A percentile compares a stretch with the other conserved stretches of the same genome.
Evolutionary conservation across 495 filamentous ascomycete genomes (phyloP).

Genomic region (Hypoxylon fuscum): DNA sequence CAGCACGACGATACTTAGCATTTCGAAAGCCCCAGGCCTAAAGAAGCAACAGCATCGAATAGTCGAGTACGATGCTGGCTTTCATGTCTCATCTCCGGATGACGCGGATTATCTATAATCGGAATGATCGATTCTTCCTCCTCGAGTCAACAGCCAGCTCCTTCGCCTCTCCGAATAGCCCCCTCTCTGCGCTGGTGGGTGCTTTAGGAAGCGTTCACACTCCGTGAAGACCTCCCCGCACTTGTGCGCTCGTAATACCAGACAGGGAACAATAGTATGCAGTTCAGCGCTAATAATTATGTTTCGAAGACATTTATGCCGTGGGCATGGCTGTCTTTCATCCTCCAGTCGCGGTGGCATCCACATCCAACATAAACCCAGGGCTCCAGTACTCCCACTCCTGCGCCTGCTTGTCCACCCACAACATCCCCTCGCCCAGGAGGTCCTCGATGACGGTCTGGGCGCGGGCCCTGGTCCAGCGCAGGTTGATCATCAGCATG

Average conservation of each 20-base stretch:
- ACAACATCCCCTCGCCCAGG: conserved; percentile 89
- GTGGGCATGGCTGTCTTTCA: conserved; percentile 1
- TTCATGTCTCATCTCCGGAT: no score
- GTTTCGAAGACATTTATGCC: neutral
- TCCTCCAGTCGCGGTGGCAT: conserved; percentile 15
- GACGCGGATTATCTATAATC: no score
- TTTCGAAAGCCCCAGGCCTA: no score
- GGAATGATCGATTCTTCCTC: no score
- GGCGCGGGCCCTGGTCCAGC: conserved; percentile 84
- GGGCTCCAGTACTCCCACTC: conserved; percentile 98
- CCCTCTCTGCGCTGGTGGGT: no score
- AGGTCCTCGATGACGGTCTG: conserved; percentile 91
- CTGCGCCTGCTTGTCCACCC: conserved; percentile 86
- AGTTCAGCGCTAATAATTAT: neutral
- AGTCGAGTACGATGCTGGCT: no score
- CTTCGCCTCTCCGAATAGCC: no score
- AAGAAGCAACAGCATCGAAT: no score
- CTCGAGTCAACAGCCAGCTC: no score
- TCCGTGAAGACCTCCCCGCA: no score
- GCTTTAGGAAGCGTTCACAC: no score
- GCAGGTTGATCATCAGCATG: conserved; percentile 91
- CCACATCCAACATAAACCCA: conserved; percentile 61
- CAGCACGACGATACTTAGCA: no score
- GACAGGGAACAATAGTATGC: neutral
- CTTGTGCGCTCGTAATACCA: neutral